Percentiles rank a stretch among this genome's conserved stretches.
Conservation (phyloP, 495 filamentous ascomycete species). For the Penicillium egyptiacum region DNA sequence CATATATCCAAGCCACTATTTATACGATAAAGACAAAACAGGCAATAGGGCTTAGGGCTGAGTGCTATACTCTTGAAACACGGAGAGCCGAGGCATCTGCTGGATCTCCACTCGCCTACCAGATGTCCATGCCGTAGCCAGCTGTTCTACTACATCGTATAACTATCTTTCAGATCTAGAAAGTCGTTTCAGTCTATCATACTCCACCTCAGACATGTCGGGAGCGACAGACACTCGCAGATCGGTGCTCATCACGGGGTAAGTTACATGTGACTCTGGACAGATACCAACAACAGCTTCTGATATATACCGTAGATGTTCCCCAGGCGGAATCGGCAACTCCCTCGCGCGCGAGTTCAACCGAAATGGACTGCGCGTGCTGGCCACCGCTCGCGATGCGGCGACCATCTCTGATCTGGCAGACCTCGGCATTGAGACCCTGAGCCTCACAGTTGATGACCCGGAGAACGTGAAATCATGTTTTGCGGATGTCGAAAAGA, state of each 20-base stretch:
- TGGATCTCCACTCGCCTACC: neutral
- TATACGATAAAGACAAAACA: neutral
- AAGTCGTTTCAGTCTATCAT: neutral
- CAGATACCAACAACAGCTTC: slow-evolving; percentile 2
- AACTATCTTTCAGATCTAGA: neutral
- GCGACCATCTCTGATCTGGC: slow-evolving; percentile 46
- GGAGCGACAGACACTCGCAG: slow-evolving; percentile 35
- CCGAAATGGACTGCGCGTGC: slow-evolving; percentile 49
- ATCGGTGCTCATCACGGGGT: slow-evolving; percentile 51
- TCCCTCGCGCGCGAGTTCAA: slow-evolving; percentile 57
- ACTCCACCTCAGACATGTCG: slow-evolving; percentile 17
- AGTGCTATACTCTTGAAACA: neutral
- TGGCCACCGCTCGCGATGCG: slow-evolving; percentile 58
- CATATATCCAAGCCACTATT: slow-evolving; percentile 3
- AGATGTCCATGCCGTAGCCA: neutral
- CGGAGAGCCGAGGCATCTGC: neutral
- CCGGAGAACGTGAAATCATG: slow-evolving; percentile 46
- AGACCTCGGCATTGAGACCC: slow-evolving; percentile 52
- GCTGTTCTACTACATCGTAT: neutral
- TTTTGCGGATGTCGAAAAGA: slow-evolving; percentile 41
- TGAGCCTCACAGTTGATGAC: slow-evolving; percentile 54
- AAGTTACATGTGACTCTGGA: slow-evolving; percentile 14
- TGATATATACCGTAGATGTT: slow-evolving; percentile 40
- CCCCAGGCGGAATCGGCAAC: slow-evolving; percentile 60
- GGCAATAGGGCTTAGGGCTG: slow-evolving; percentile 8